Base-by-base conservation (phyloP, 257 asterid species). In the Prunella vulgaris region DNA sequence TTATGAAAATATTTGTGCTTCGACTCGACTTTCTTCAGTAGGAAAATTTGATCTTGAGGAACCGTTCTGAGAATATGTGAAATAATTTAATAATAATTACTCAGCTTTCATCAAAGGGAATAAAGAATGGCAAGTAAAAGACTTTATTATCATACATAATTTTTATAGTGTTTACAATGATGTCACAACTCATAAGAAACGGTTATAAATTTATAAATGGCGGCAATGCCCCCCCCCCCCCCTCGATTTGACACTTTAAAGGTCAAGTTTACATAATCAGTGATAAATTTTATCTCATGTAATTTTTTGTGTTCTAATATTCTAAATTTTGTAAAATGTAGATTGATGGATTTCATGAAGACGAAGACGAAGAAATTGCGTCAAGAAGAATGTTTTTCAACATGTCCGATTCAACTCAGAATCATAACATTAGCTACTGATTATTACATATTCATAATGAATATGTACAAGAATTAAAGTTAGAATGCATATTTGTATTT, bases 321-420 rank as follows among this genome's bases (percentile, higher is more conserved):
- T n/a, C n/a, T n/a, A n/a, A n/a, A n/a, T n/a, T n/a, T n/a, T n/a
- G n/a, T n/a, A n/a, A n/a, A n/a, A n/a, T 53, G 33, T 56, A 88
- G 93, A 79, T 81, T 32, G 91, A 86, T 2, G 86, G 92, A 71
- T 77, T 77, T 69, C 84, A 71, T 3, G 90, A 80, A 60, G 88
- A 87, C 64, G 87, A 74, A 15, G 85, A 80, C 2, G 84, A 84
- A 25, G 79, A 70, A 56, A 32, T 74, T 8, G 78, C 77, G 0
- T 70, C 61, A 56, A 76, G 79, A 53, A 76, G 77, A 60, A 59
- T 60, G 76, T 80, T 82, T 9, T 86, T 78, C 78, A 77, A 78
- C 79, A 74, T 76, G 56, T 76, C 81, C 17, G 83, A 78, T 51
- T 40, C 81, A 51, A 71, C 72, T 53, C 84, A 74, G 17, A 80